Conservation (phyloP, 2,329 filamentous ascomycete genomes). For the Verticillium longisporum region DNA sequence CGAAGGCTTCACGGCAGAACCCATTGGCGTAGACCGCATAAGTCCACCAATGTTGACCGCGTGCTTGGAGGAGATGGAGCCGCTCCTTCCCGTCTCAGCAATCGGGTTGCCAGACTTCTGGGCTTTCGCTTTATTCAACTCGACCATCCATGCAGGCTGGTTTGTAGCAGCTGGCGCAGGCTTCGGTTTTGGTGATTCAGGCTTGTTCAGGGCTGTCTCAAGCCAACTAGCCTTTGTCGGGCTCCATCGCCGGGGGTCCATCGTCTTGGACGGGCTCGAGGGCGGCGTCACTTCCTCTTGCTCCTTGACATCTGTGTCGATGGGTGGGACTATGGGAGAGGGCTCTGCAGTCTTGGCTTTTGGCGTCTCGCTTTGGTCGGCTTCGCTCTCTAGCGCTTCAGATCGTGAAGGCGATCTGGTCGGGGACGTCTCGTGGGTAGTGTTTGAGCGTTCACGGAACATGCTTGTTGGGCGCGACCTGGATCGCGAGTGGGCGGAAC, state of each 20-base stretch:
- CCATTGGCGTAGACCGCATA: conserved; percentile 61
- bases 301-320: conserved; percentile 14
- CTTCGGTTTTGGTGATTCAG: conserved; percentile 72
- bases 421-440: conserved; percentile 41
- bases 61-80: conserved; percentile 49
- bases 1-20: conserved; percentile 34
- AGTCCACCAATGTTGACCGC: conserved; percentile 67
- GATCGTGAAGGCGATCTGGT: conserved; percentile 8
- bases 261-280: conserved; percentile 73
- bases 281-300: conserved; percentile 41
- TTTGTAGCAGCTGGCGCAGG: conserved; percentile 46
- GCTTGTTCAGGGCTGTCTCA: conserved; percentile 86
- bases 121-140: conserved; percentile 71
- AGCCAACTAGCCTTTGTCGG: conserved; percentile 94
- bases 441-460: conserved; percentile 40
- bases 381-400: conserved; percentile 16
- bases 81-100: conserved; percentile 35
- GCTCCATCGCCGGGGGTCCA: conserved; percentile 84
- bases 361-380: conserved; percentile 16
- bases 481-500: conserved; percentile 18
- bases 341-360: conserved; percentile 12
- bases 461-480: conserved; percentile 28
- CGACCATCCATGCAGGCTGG: conserved; percentile 91
- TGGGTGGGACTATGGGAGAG: conserved; percentile 15
- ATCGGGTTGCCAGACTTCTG: conserved; percentile 44